phyloP scores from a whole-genome alignment of 768 basidiomycete species.

The Lepiota venenata region DNA sequence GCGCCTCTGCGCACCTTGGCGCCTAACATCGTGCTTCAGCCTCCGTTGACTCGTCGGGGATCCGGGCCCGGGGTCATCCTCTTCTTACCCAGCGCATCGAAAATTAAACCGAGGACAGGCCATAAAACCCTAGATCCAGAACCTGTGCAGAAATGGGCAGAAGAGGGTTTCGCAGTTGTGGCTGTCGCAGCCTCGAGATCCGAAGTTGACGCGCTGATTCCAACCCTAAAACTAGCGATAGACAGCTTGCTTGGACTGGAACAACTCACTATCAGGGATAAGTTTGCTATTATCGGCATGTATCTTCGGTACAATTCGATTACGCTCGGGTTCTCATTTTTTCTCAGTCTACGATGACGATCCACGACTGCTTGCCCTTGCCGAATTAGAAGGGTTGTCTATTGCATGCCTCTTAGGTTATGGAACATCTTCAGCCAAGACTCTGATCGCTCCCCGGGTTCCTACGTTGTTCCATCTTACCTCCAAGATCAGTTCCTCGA shows the following conservation, averaged over 20 bases:
- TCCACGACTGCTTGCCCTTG: slow-evolving; percentile 23
- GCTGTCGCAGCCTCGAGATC: slow-evolving; percentile 25
- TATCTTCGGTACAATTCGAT: not conserved
- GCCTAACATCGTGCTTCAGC: slow-evolving; percentile 35
- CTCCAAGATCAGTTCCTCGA: slow-evolving; percentile 14
- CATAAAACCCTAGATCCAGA: slow-evolving; percentile 41
- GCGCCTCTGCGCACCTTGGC: slow-evolving; percentile 30
- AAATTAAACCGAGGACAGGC: slow-evolving; percentile 20
- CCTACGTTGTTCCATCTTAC: slow-evolving; percentile 37
- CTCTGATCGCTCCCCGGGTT: slow-evolving; percentile 16
- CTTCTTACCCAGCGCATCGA: slow-evolving; percentile 32
- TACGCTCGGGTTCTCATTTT: not conserved
- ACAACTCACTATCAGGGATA: slow-evolving; percentile 38
- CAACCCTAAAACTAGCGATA: slow-evolving; percentile 28
- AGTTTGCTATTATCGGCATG: slow-evolving; percentile 43
- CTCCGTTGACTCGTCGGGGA: slow-evolving; percentile 45
- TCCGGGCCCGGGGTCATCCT: slow-evolving; percentile 45
- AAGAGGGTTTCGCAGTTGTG: slow-evolving; percentile 49
- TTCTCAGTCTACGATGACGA: slow-evolving; percentile 30
- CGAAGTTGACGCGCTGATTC: slow-evolving; percentile 19
- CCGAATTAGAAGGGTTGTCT: slow-evolving; percentile 23
- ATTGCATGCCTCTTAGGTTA: slow-evolving; percentile 36
- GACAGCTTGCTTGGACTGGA: slow-evolving; percentile 31
- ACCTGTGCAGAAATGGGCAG: slow-evolving; percentile 50
- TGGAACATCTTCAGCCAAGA: slow-evolving; percentile 22